Base-by-base conservation (phyloP, 768 basidiomycete species). In the Daedaleopsis nitida region DNA sequence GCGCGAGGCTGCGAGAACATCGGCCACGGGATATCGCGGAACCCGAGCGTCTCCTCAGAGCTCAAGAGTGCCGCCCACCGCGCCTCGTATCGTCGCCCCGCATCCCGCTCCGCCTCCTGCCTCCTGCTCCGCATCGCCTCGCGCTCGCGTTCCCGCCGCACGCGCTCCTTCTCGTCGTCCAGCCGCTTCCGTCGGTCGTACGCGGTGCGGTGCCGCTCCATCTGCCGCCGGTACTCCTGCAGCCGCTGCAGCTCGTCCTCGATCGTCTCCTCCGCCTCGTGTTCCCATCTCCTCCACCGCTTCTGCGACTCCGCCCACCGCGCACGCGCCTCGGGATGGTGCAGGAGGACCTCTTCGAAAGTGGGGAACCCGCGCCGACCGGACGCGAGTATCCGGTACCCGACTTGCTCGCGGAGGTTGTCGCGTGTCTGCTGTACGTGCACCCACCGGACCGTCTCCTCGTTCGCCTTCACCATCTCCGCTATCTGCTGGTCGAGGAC, bases 1-100 rank as follows among this genome's bases (percentile, higher is more conserved):
- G 66, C 70, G 21, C 65, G 65, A n/a, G 86, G 84, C 13, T 71
- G 66, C 13, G 68, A 63, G 52, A 80, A 71, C 61, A 84, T 65
- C 37, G 91, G 91, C 92, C 91, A 94, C 11, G 91, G 91, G 51
- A 91, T 83, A 49, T 77, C 78, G 44, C 76, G 73, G 77, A 93
- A 92, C 0, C 75, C 73, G 48, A 92, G 75, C 21, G 72, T 65
- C 49, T 80, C 81, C 14, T 80, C 70, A n/a, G 81, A 55, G 55
- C 50, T 57, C 58, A 72, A 66, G 60, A 91, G 69, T 59, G 73
- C 73, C n/a, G 74, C 67, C 91, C 91, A 93, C 58, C 82, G 79
- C 38, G 74, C 72, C 72, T 93, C 89, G 74, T 93, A 89, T 52
- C 66, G 72, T 50, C 73, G 66, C 89, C 89, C 91, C 6, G 84